These are phyloP conservation scores for Suillus subalutaceus DNA, from an alignment of 768 basidiomycete genomes.

Conservation along the genomic window DNA sequence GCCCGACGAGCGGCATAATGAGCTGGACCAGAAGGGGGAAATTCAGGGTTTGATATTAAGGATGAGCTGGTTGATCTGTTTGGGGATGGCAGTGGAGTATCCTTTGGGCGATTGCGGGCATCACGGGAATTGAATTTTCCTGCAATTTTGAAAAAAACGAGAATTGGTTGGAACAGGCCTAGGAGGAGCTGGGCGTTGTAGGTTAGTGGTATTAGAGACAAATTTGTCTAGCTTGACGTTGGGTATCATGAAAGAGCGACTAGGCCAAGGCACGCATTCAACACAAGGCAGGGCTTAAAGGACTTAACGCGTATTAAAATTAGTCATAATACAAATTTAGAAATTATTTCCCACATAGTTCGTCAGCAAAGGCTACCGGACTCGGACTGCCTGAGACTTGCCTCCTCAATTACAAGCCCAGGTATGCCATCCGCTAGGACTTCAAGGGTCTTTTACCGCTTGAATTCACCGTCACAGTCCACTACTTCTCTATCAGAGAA, in stretches of 20 bases:
- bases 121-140: conserved; percentile 13
- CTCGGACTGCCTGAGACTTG: conserved; percentile 3
- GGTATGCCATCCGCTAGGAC: conserved; percentile 28
- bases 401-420: conserved; percentile 2
- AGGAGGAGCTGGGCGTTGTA: conserved; percentile 6
- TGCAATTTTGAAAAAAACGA: conserved; percentile 12
- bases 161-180: conserved; percentile 6
- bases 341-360: conserved; percentile 11
- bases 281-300: not conserved
- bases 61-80: conserved; percentile 11
- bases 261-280: conserved; percentile 10
- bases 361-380: conserved; percentile 10
- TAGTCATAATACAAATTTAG: conserved; percentile 1
- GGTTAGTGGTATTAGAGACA: conserved; percentile 5
- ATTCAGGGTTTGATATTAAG: conserved; percentile 18
- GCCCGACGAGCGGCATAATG: conserved; percentile 64
- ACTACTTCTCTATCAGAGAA: conserved; percentile 80
- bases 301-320: not conserved
- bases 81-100: conserved; percentile 6
- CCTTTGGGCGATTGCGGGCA: conserved; percentile 8
- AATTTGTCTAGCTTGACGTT: conserved; percentile 15
- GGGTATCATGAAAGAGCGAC: conserved; percentile 20
- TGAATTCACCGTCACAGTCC: conserved; percentile 63
- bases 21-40: conserved; percentile 66
- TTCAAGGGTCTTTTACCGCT: conserved; percentile 38